Evolutionary conservation across 208 protist species (phyloP).

Genomic region (Endotrypanum monterogeii): DNA sequence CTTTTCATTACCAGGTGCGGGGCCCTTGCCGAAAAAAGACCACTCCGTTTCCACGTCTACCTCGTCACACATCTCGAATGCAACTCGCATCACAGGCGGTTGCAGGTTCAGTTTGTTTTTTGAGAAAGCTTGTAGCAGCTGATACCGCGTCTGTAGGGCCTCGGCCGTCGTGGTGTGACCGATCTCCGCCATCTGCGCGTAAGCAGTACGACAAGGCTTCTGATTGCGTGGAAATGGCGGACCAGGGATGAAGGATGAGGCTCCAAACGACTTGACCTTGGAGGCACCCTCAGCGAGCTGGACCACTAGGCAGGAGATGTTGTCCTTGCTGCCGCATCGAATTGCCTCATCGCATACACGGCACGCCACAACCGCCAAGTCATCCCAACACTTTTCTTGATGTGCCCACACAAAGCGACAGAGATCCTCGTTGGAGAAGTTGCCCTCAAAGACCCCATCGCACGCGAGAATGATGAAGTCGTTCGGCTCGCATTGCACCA

Average conservation of each 20-base stretch:
- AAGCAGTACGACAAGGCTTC: slow-evolving; percentile 67
- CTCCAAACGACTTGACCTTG: slow-evolving; percentile 49
- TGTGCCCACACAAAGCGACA: slow-evolving; percentile 69
- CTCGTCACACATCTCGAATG: slow-evolving; percentile 90
- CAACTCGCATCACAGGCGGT: slow-evolving; percentile 73
- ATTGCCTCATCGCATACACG: slow-evolving; percentile 90
- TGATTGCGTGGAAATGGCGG: slow-evolving; percentile 78
- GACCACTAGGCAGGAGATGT: slow-evolving; percentile 90
- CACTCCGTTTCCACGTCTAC: slow-evolving; percentile 83
- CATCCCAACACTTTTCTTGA: slow-evolving; percentile 57
- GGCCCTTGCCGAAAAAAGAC: slow-evolving; percentile 80
- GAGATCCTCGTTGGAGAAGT: slow-evolving; percentile 89
- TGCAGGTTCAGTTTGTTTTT: slow-evolving; percentile 56
- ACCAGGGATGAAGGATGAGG: slow-evolving; percentile 70
- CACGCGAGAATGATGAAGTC: slow-evolving; percentile 89
- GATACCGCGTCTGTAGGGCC: slow-evolving; percentile 69
- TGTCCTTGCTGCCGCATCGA: slow-evolving; percentile 90
- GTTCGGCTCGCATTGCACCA: slow-evolving; percentile 57
- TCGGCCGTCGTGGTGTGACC: slow-evolving; percentile 47
- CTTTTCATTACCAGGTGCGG: slow-evolving; percentile 79
- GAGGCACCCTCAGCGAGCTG: slow-evolving; percentile 66
- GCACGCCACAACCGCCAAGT: slow-evolving; percentile 75
- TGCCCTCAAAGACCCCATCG: slow-evolving; percentile 92
- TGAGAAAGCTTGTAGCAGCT: slow-evolving; percentile 68
- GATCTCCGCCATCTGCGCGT: slow-evolving; percentile 74